A percentile compares a stretch with the other conserved stretches of the same genome.
These are phyloP conservation scores for Penicillium expansum DNA, from an alignment of 2,329 filamentous ascomycete species.

Conservation along the genomic window DNA sequence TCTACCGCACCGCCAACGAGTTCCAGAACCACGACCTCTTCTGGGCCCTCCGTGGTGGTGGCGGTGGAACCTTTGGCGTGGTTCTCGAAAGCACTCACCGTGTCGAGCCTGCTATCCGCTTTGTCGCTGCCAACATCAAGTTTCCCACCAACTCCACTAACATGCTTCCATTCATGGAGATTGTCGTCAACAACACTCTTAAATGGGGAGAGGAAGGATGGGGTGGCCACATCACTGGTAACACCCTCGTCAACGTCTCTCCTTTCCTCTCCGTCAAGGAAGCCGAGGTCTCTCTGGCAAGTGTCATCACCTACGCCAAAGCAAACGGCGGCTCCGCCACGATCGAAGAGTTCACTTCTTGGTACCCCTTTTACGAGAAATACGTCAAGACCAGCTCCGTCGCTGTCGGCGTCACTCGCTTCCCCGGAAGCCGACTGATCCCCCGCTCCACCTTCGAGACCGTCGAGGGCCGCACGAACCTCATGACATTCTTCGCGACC, in stretches of 20 bases:
- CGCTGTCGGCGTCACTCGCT: constrained; percentile 17
- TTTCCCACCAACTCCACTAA: constrained; percentile 18
- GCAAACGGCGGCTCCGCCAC: constrained; percentile 13
- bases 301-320: constrained; percentile 9
- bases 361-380: constrained; percentile 19
- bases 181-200: constrained; percentile 22
- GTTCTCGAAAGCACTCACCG: constrained; percentile 9
- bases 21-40: constrained; percentile 23
- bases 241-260: constrained; percentile 18
- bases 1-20: constrained; percentile 15
- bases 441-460: constrained; percentile 18
- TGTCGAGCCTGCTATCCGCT: not conserved
- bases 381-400: constrained; percentile 18
- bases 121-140: constrained; percentile 13
- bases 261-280: constrained; percentile 12
- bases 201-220: constrained; percentile 23
- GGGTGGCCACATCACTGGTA: constrained; percentile 23
- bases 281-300: constrained; percentile 13
- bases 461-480: constrained; percentile 1
- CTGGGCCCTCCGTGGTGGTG: constrained; percentile 21
- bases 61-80: constrained; percentile 21
- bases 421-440: constrained; percentile 21
- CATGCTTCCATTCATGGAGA: constrained; percentile 20
- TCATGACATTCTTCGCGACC: not conserved
- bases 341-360: constrained; percentile 18